These are phyloP conservation scores for Mycocentrospora acerina DNA, from an alignment of 2,329 filamentous ascomycete genomes.

Conservation along the genomic window DNA sequence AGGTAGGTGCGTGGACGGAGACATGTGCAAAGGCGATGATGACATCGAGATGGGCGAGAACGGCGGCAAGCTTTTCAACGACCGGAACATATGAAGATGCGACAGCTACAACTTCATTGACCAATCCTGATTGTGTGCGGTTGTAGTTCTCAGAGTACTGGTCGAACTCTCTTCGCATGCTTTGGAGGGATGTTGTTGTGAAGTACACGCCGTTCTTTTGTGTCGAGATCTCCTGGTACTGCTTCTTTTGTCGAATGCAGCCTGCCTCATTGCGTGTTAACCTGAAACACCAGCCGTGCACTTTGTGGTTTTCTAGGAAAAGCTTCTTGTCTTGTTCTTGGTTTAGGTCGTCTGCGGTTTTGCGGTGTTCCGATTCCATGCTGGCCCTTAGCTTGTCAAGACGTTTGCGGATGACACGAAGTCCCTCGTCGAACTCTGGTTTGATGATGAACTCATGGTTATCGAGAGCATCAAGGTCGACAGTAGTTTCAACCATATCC, in stretches of 20 bases:
- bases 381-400: slow-evolving; percentile 80
- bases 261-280: slow-evolving; percentile 87
- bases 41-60: slow-evolving; percentile 92
- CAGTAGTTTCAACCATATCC: slow-evolving; percentile 98
- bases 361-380: slow-evolving; percentile 79
- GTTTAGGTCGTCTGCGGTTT: slow-evolving; percentile 75
- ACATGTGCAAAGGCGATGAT: slow-evolving; percentile 92
- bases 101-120: slow-evolving; percentile 88
- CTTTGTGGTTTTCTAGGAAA: slow-evolving; percentile 93
- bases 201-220: slow-evolving; percentile 99
- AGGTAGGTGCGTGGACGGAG: slow-evolving; percentile 86
- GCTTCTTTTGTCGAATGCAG: slow-evolving; percentile 86
- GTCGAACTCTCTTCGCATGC: slow-evolving; percentile 85
- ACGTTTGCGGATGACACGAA: slow-evolving; percentile 86
- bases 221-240: slow-evolving; percentile 93
- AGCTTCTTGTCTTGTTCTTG: slow-evolving; percentile 98
- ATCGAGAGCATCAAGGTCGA: slow-evolving; percentile 91
- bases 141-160: slow-evolving; percentile 94
- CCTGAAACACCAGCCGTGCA: slow-evolving; percentile 95
- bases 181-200: slow-evolving; percentile 79
- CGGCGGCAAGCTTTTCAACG: slow-evolving; percentile 81
- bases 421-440: slow-evolving; percentile 88
- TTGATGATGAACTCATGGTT: slow-evolving; percentile 99
- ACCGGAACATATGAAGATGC: slow-evolving; percentile 94
- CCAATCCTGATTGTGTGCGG: slow-evolving; percentile 85